Conservation (phyloP, 129 eudicot species). For the Centella asiatica region DNA sequence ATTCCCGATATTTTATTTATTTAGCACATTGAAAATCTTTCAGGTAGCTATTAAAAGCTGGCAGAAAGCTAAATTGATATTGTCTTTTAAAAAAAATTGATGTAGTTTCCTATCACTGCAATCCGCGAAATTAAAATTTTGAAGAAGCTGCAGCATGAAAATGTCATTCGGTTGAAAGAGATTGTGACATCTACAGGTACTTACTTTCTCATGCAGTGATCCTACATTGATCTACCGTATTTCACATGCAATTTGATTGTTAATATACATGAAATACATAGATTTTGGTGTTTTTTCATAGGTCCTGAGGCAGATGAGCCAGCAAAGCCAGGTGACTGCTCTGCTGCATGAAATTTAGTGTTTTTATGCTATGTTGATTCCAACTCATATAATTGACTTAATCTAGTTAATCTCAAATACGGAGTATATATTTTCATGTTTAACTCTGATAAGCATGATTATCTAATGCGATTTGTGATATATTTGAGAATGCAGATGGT, state of each 20-base stretch:
- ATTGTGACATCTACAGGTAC: slow-evolving; percentile 90
- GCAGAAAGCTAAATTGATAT: background rate
- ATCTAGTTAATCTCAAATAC: background rate
- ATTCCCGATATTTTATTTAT: background rate
- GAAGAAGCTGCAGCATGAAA: slow-evolving; percentile 88
- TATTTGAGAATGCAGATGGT: slow-evolving; percentile 35
- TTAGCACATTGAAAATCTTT: background rate
- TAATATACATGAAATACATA: background rate
- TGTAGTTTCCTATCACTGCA: slow-evolving; percentile 92
- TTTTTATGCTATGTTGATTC: slow-evolving; percentile 9
- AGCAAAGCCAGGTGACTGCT: slow-evolving; percentile 50
- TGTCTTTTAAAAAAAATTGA: background rate
- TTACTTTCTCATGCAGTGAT: background rate
- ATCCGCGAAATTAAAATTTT: slow-evolving; percentile 82
- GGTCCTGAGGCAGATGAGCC: slow-evolving; percentile 75
- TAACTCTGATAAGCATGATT: too few relatives aligned
- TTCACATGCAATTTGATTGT: background rate
- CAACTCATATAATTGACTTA: background rate
- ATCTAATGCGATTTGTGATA: slow-evolving; percentile 3
- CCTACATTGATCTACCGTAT: background rate
- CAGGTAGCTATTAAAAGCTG: background rate
- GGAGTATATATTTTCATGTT: slow-evolving; percentile 6
- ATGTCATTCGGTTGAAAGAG: slow-evolving; percentile 79
- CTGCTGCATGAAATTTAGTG: slow-evolving; percentile 3
- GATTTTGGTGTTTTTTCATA: slow-evolving; percentile 11